phyloP scores from a whole-genome alignment of 371 early-diverging fungal genomes.

The Mortierella sp. region DNA sequence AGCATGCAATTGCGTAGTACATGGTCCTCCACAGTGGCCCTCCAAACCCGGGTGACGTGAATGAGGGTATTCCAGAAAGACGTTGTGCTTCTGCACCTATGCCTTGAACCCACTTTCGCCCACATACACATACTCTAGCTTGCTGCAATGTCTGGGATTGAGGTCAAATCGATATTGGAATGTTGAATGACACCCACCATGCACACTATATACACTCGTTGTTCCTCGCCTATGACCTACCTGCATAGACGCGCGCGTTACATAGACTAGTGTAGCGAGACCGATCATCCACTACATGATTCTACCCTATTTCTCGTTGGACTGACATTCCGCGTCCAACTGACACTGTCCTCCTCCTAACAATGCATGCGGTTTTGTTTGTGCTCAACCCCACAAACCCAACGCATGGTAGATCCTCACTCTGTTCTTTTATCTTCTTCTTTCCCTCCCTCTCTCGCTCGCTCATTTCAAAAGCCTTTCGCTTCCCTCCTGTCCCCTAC shows the following conservation, averaged over 20 bases:
- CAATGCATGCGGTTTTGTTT: too few relatives aligned
- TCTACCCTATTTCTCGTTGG: slow-evolving; percentile 27
- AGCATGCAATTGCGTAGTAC: too few relatives aligned
- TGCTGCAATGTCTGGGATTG: slow-evolving; percentile 10
- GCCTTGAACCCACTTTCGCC: neutral
- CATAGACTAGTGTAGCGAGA: neutral
- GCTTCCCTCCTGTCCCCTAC: slow-evolving; percentile 1
- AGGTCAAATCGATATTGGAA: slow-evolving; percentile 46
- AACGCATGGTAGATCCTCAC: neutral
- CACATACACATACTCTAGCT: neutral
- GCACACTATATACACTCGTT: too few relatives aligned
- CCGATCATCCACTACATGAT: neutral
- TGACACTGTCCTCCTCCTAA: neutral
- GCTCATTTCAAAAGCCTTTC: neutral
- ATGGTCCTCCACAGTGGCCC: too few relatives aligned
- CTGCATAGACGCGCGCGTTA: neutral
- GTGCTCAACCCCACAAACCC: too few relatives aligned
- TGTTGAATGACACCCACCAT: slow-evolving; percentile 20
- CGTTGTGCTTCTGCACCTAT: neutral
- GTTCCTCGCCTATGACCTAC: neutral
- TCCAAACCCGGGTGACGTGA: too few relatives aligned
- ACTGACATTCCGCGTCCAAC: slow-evolving; percentile 26
- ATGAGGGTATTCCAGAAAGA: neutral
- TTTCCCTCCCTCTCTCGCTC: neutral
- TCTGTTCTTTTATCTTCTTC: neutral